Percentiles rank a stretch among this genome's conserved stretches.
These are phyloP conservation scores for Rhododendron ovatum DNA, from an alignment of 148 eudicot genomes.

Conservation along the genomic window DNA sequence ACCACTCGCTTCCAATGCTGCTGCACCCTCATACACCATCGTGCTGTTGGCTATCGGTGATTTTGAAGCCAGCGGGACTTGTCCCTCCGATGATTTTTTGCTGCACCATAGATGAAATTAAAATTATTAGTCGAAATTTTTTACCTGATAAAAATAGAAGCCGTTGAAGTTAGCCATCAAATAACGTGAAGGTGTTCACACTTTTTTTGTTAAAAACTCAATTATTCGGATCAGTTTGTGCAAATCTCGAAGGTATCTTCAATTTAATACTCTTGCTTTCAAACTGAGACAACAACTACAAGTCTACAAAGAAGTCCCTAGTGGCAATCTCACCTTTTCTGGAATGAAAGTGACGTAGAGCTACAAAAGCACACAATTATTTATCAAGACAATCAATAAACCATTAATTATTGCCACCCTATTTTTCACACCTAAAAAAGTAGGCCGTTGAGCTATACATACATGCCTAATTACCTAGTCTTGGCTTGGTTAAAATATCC, in stretches of 20 bases:
- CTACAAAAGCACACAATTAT: background rate
- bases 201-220: background rate
- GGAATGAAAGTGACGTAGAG: background rate
- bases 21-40: constrained; percentile 61
- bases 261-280: background rate
- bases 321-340: background rate
- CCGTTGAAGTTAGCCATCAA: background rate
- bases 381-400: background rate
- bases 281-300: background rate
- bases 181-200: too few species aligned
- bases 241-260: too few species aligned
- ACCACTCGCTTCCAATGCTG: constrained; percentile 29
- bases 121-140: background rate
- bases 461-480: background rate
- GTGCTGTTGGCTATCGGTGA: constrained; percentile 24
- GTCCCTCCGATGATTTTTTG: constrained; percentile 44
- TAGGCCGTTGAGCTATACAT: background rate
- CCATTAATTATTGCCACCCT: background rate
- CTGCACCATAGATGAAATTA: constrained; percentile 25
- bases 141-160: background rate
- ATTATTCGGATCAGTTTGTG: too few species aligned
- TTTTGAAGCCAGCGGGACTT: constrained; percentile 16
- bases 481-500: background rate
- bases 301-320: background rate
- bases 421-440: background rate